Base-by-base conservation (phyloP, 2,329 filamentous ascomycete genomes). In the Cryphonectria carpinicola region DNA sequence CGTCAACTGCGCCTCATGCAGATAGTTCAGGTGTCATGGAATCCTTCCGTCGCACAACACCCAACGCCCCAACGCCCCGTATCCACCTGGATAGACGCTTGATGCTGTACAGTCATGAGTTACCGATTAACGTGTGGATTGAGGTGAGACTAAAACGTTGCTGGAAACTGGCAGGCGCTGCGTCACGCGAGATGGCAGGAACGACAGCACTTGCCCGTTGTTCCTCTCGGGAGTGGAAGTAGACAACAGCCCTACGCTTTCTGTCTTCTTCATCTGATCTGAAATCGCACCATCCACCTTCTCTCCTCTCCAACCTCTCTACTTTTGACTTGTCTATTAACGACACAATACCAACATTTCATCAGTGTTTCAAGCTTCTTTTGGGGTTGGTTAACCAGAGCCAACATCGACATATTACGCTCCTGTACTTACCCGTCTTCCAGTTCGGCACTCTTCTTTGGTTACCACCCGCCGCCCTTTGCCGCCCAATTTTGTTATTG, bases 381-480 rank as follows among this genome's bases (percentile, higher is more conserved):
- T 49, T 22, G 67, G 68, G 52, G 66, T 66, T 67, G 43, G 28
- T n/a, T 49, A 58, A 43, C 22, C 54, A 46, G 19, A 49, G 66
- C 39, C 68, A 72, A 41, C 70, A 70, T 70, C 62, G 66, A 61
- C 61, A 43, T 72, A 70, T 62, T 61, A 64, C 66, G 19, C 65
- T 65, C 54, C 70, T 70, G 70, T 70, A 70, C 43, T 66, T 52
- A 70, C 68, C 68, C 68, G 68, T 67, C 61, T 54, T 67, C 61
- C 68, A 65, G 68, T 62, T 56, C 65, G 65, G 70, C 65, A 65
- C 64, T 66, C 61, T 60, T 72, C 60, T 32, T 19, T 58, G 54
- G 60, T 69, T 63, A 67, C 25, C 25, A 68, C 11, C 64, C 65
- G 67, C 22, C n/a, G 25, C 54, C 66, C 61, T 61, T 35, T 61